These are phyloP conservation scores for Mucor indicus DNA, from an alignment of 371 early-diverging fungal genomes.

Conservation along the genomic window DNA sequence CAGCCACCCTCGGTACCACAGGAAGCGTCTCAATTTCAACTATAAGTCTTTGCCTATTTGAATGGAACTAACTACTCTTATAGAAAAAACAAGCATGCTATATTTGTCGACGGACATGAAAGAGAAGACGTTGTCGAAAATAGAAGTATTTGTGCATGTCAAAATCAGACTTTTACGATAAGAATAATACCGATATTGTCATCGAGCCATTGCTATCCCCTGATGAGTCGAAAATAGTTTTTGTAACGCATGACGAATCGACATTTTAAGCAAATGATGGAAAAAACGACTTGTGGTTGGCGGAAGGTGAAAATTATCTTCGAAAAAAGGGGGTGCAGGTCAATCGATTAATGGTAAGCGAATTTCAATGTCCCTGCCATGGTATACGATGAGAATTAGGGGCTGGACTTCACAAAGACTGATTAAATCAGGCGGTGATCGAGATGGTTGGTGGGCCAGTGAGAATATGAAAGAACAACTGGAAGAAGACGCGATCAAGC, in stretches of 20 bases:
- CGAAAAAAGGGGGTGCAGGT: constrained; percentile 5
- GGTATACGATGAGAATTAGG: background rate
- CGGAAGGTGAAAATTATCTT: background rate
- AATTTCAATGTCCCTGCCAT: constrained; percentile 6
- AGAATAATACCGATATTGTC: background rate
- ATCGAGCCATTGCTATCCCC: background rate
- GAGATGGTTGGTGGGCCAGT: constrained; percentile 1
- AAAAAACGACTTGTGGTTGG: background rate
- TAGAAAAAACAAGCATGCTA: background rate
- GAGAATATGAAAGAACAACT: background rate
- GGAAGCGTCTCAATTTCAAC: no score
- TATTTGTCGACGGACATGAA: constrained; percentile 13
- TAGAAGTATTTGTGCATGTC: background rate
- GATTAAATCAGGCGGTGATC: background rate
- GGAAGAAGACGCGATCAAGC: background rate
- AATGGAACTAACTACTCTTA: no score
- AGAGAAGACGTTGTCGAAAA: constrained; percentile 12
- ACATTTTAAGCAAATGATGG: constrained; percentile 7
- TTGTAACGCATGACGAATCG: constrained; percentile 7
- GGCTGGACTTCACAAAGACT: background rate
- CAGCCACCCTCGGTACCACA: no score
- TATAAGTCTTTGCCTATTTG: no score
- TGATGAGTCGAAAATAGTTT: constrained; percentile 2
- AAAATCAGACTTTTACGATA: no score
- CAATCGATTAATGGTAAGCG: constrained; percentile 5